phyloP scores from a whole-genome alignment of 805 yeast genomes.

The Kuraishia ogatae region DNA sequence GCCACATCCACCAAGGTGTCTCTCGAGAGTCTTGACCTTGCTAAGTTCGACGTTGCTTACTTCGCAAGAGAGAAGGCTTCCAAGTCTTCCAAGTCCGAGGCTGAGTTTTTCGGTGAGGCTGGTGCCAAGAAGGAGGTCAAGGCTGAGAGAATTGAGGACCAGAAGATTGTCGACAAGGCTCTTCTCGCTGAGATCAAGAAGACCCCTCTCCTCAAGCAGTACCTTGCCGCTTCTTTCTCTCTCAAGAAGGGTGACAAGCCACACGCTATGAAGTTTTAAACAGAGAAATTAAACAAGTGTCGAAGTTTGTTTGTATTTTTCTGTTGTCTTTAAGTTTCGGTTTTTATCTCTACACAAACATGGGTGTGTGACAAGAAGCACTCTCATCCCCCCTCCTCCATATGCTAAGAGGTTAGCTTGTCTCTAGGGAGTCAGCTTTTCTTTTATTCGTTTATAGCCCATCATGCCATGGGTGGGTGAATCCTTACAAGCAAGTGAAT shows the following conservation, averaged over 20 bases:
- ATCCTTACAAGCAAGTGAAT: not conserved
- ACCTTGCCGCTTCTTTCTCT: constrained; percentile 92
- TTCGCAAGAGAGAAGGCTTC: constrained; percentile 91
- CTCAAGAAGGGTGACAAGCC: constrained; percentile 98
- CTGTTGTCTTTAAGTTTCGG: not conserved
- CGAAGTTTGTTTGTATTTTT: not conserved
- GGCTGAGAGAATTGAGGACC: constrained; percentile 94
- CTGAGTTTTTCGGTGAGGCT: constrained; percentile 78
- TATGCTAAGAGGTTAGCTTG: not conserved
- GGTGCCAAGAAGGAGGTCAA: constrained; percentile 79
- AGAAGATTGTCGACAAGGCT: constrained; percentile 90
- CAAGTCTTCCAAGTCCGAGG: constrained; percentile 80
- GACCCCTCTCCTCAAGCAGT: constrained; percentile 95
- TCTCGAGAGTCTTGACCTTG: constrained; percentile 71
- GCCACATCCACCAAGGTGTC: constrained; percentile 93
- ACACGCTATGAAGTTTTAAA: constrained; percentile 93
- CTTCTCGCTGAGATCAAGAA: constrained; percentile 91
- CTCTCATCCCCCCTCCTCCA: not conserved
- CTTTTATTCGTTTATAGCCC: not conserved
- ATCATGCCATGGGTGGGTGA: not conserved
- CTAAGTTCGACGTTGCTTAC: constrained; percentile 90
- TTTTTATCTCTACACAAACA: not conserved
- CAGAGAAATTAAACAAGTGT: constrained; percentile 5
- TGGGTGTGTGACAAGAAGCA: not conserved
- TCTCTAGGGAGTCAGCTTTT: not conserved